Evolutionary conservation across 495 filamentous ascomycete genomes (phyloP).

Genomic region (Neurospora sp.): DNA sequence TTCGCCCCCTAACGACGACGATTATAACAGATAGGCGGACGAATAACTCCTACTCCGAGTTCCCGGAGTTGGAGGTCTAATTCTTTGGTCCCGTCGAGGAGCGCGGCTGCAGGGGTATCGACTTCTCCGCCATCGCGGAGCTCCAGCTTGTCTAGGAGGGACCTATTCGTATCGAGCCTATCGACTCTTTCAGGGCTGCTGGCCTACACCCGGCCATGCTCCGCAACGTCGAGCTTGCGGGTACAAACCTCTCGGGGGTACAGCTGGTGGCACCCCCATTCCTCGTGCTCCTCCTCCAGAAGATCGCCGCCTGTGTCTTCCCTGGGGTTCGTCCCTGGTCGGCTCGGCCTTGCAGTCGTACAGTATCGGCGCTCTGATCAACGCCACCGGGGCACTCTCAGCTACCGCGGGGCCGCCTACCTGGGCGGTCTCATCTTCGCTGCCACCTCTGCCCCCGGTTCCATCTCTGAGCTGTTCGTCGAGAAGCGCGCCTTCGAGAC

Average conservation of each 20-base stretch:
- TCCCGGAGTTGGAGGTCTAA: constrained; percentile 55
- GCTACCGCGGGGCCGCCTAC: constrained; percentile 95
- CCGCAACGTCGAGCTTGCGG: constrained; percentile 67
- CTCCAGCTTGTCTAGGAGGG: constrained; percentile 55
- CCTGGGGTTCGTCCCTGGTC: constrained; percentile 81
- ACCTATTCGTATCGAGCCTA: constrained; percentile 38
- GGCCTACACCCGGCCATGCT: constrained; percentile 79
- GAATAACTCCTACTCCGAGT: constrained; percentile 32
- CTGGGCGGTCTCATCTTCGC: constrained; percentile 84
- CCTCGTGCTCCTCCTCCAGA: too few species aligned
- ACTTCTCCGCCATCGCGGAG: constrained; percentile 44
- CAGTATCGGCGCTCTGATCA: constrained; percentile 89
- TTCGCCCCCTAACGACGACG: too few species aligned
- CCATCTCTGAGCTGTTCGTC: constrained; percentile 74
- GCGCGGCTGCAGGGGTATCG: constrained; percentile 29
- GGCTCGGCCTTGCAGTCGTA: constrained; percentile 89
- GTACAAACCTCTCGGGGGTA: too few species aligned
- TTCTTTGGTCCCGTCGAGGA: constrained; percentile 52
- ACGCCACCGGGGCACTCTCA: constrained; percentile 80
- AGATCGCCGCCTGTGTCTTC: too few species aligned
- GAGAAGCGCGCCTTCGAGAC: constrained; percentile 89
- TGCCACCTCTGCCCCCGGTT: constrained; percentile 79
- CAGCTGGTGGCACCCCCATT: too few species aligned
- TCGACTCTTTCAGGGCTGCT: constrained; percentile 58
- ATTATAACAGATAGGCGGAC: too few species aligned